phyloP scores from a whole-genome alignment of 2,329 filamentous ascomycete species.

The Xylaria sp. region DNA sequence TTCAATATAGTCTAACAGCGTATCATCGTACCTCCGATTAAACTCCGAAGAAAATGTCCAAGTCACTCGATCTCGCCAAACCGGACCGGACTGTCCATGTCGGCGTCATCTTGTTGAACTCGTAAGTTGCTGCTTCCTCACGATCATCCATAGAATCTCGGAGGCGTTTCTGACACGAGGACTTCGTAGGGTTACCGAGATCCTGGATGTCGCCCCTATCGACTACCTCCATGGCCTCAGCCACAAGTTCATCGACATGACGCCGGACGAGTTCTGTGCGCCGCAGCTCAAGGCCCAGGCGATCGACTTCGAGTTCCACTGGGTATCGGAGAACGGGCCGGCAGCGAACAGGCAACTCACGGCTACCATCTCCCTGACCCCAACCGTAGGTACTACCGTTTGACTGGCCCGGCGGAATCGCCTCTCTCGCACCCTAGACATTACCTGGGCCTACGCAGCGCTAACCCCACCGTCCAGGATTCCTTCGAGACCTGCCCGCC shows the following conservation, averaged over 20 bases:
- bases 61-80: slow-evolving; percentile 27
- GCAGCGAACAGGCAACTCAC: slow-evolving; percentile 25
- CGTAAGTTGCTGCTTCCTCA: slow-evolving; percentile 19
- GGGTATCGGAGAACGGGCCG: slow-evolving; percentile 37
- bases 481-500: slow-evolving; percentile 43
- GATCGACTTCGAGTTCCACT: slow-evolving; percentile 38
- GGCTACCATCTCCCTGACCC: slow-evolving; percentile 32
- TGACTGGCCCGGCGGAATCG: too few species aligned
- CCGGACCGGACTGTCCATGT: slow-evolving; percentile 32
- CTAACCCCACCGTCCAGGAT: slow-evolving; percentile 33
- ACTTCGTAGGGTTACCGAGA: slow-evolving; percentile 34
- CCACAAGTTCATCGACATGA: slow-evolving; percentile 18
- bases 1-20: not conserved
- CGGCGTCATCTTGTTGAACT: slow-evolving; percentile 37
- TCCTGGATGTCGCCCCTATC: slow-evolving; percentile 41
- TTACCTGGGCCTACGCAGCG: too few species aligned
- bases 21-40: not conserved
- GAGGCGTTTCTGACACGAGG: not conserved
- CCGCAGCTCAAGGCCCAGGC: slow-evolving; percentile 23
- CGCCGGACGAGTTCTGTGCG: slow-evolving; percentile 22
- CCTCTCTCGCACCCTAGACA: not conserved
- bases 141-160: not conserved
- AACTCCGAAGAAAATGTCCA: slow-evolving; percentile 2
- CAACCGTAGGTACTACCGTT: slow-evolving; percentile 32
- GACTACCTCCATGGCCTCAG: slow-evolving; percentile 33